A percentile compares a stretch with the other conserved stretches of the same genome.
phyloP scores from a whole-genome alignment of 2,329 filamentous ascomycete species.

The Colletotrichum shisoi region DNA sequence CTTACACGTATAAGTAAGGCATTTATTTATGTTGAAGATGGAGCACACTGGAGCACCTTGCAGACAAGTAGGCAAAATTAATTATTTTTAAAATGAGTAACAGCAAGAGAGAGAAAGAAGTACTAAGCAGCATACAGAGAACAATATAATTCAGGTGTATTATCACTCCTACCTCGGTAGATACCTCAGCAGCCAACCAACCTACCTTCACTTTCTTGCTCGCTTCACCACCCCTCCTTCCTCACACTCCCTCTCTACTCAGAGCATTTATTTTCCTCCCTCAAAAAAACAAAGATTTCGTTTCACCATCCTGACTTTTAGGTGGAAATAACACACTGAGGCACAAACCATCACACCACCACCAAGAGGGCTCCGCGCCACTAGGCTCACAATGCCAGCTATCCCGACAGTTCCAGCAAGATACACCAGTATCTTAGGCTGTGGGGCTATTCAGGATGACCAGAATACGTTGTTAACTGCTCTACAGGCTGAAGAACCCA shows the following conservation, averaged over 20 bases:
- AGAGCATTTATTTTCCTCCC: too few species aligned
- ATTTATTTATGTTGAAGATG: too few species aligned
- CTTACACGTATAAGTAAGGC: too few species aligned
- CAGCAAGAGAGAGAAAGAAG: neutral
- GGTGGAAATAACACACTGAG: neutral
- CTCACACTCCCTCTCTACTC: neutral
- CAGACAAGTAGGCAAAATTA: too few species aligned
- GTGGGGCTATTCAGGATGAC: too few species aligned
- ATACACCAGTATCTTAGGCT: neutral
- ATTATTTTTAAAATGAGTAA: too few species aligned
- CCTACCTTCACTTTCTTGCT: neutral
- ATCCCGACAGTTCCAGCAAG: neutral
- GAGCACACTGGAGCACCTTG: neutral
- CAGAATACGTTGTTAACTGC: neutral
- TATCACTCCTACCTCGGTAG: too few species aligned
- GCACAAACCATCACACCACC: neutral
- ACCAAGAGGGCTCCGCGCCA: neutral
- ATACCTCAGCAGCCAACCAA: neutral
- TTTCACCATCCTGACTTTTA: too few species aligned
- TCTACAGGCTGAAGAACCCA: constrained; percentile 27
- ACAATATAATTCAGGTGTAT: too few species aligned
- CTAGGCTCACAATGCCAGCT: constrained; percentile 5
- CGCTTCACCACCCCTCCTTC: too few species aligned
- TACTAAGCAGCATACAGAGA: neutral
- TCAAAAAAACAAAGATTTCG: too few species aligned